Base-by-base conservation (phyloP, 306 rosid genomes). In the Dicorynia guianensis region DNA sequence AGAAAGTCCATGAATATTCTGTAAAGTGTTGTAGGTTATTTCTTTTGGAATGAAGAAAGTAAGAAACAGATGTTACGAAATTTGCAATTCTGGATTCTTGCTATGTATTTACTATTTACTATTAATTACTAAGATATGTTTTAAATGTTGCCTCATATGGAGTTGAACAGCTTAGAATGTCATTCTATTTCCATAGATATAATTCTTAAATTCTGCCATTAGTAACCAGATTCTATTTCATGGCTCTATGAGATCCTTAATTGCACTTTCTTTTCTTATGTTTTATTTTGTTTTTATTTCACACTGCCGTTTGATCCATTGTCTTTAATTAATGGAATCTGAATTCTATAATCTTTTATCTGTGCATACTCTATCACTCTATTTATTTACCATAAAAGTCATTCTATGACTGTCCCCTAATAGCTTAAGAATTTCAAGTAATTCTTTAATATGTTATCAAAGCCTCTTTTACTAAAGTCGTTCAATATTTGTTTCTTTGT, bases 1-100 rank as follows among this genome's bases (percentile, higher is more conserved):
- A 13, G 18, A 67, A 35, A 18, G 36, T 34, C 33, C 58, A 43
- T 43, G 11, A 66, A 54, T 63, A 55, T 48, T 54, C 44, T 50
- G 35, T 48, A 9, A 9, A 36, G 35, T 18, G 55, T 11, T 48
- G 19, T 12, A 11, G 59, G 38, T 38, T 64, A 11, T 44, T 69
- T 53, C 6, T 69, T 68, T 75, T 50, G 69, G 36, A n/a, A 63
- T 43, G 54, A 18, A 76, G 69, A 56, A 63, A 44, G 61, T 11
- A 18, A 76, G 69, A 56, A 63, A 44, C 67, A 10, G n/a, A n/a
- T 57, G 59, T 40, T 63, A 46, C 14, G 44, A 56, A 33, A 59
- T 63, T 47, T 35, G 9, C 67, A 40, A 33, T 44, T 10, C 36
- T 19, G 65, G 47, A 49, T 36, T 25, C 20, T 61, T 6, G 6